A percentile compares a stretch with the other conserved stretches of the same genome.
Evolutionary conservation across 139 green algal species (phyloP).

Genomic region (Chlamydomonas eustigma): DNA sequence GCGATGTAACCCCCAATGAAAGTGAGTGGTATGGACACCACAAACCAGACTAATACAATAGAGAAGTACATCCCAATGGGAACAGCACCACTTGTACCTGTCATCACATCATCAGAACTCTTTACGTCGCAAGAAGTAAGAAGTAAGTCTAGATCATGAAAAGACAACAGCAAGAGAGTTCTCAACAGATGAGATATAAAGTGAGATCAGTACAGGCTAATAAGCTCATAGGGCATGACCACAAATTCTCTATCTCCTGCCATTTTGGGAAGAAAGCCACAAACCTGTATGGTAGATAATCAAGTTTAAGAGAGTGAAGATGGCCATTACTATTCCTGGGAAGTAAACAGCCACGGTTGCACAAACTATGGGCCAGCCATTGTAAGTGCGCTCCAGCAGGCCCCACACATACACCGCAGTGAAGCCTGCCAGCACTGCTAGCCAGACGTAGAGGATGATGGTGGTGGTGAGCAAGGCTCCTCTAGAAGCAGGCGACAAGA

Average conservation of each 20-base stretch:
- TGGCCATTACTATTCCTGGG: conserved; percentile 74
- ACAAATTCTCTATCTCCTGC: too few relatives aligned
- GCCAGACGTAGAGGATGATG: conserved; percentile 25
- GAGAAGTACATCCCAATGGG: conserved; percentile 85
- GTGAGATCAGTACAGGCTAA: too few relatives aligned
- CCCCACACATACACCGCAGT: conserved; percentile 76
- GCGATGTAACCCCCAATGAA: conserved; percentile 59
- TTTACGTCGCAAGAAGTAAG: neutral
- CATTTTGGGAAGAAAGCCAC: neutral
- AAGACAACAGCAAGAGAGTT: neutral
- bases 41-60: conserved; percentile 85
- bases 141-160: neutral
- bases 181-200: too few relatives aligned
- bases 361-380: conserved; percentile 55
- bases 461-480: conserved; percentile 83
- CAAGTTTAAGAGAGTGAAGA: conserved; percentile 82
- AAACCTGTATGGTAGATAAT: conserved; percentile 69
- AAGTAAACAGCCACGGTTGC: conserved; percentile 66
- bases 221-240: too few relatives aligned
- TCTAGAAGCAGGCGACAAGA: conserved; percentile 86
- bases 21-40: conserved; percentile 79
- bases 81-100: conserved; percentile 65
- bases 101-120: neutral
- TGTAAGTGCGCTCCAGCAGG: conserved; percentile 70
- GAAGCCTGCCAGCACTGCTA: conserved; percentile 55